phyloP scores from a whole-genome alignment of 495 filamentous ascomycete genomes.

The Penicillium chermesinum region DNA sequence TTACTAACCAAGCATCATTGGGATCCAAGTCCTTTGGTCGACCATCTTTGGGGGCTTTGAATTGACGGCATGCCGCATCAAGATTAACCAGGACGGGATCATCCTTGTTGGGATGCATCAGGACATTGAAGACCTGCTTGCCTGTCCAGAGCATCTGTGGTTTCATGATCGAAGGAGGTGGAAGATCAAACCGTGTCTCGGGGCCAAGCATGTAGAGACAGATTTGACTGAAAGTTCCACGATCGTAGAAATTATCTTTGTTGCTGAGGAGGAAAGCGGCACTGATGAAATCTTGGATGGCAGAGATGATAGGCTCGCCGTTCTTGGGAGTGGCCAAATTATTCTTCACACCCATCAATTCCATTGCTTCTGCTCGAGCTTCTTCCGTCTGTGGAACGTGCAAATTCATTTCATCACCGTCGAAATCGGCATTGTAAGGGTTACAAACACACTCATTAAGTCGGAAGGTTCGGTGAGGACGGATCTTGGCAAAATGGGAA shows the following conservation, averaged over 20 bases:
- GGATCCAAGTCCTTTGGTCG: slow-evolving; percentile 65
- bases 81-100: slow-evolving; percentile 82
- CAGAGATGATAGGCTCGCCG: slow-evolving; percentile 95
- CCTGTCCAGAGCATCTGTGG: slow-evolving; percentile 92
- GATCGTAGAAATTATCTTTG: slow-evolving; percentile 90
- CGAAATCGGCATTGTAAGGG: slow-evolving; percentile 98
- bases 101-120: slow-evolving; percentile 84
- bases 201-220: slow-evolving; percentile 92
- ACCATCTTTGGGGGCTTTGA: slow-evolving; percentile 49
- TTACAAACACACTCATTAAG: slow-evolving; percentile 98
- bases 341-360: slow-evolving; percentile 96
- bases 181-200: slow-evolving; percentile 73
- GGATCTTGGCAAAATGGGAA: slow-evolving; percentile 84
- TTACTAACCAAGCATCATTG: slow-evolving; percentile 82
- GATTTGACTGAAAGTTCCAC: slow-evolving; percentile 78
- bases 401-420: slow-evolving; percentile 98
- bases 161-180: slow-evolving; percentile 77
- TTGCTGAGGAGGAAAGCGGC: slow-evolving; percentile 85
- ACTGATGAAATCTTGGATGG: slow-evolving; percentile 98
- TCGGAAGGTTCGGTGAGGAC: slow-evolving; percentile 93
- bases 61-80: slow-evolving; percentile 87
- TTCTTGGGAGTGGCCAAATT: slow-evolving; percentile 95
- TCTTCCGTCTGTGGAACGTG: slow-evolving; percentile 98
- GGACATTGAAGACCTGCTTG: slow-evolving; percentile 92
- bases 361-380: slow-evolving; percentile 88